phyloP scores from a whole-genome alignment of 2,329 filamentous ascomycete species.

The Cercospora canescens region DNA sequence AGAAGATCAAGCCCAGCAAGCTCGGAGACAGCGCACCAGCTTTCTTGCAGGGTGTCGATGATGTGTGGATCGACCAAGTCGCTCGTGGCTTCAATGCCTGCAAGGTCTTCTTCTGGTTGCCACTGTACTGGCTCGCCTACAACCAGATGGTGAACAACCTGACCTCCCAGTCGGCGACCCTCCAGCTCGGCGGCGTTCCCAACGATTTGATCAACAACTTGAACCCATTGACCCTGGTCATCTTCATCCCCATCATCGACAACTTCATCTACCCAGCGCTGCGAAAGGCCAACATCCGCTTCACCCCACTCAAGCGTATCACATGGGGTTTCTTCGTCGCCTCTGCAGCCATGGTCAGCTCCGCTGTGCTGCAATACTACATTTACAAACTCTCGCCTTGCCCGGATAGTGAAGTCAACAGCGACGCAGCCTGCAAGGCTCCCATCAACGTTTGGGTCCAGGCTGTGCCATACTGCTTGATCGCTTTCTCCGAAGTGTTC shows the following conservation, averaged over 20 bases:
- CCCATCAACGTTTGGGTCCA: constrained; percentile 47
- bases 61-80: constrained; percentile 76
- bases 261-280: constrained; percentile 48
- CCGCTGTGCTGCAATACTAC: constrained; percentile 55
- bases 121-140: constrained; percentile 63
- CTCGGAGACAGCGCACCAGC: constrained; percentile 58
- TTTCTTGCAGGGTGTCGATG: constrained; percentile 78
- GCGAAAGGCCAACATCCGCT: constrained; percentile 42
- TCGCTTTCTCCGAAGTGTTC: constrained; percentile 48
- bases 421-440: constrained; percentile 34
- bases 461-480: constrained; percentile 45
- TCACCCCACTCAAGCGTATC: constrained; percentile 55
- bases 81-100: constrained; percentile 67
- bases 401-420: constrained; percentile 18
- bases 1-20: constrained; percentile 66
- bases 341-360: constrained; percentile 54
- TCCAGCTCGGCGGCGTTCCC: constrained; percentile 48
- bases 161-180: constrained; percentile 45
- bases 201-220: constrained; percentile 49
- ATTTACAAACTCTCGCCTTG: constrained; percentile 51
- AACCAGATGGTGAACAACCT: constrained; percentile 51
- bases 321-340: constrained; percentile 55
- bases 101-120: constrained; percentile 62
- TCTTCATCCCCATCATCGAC: constrained; percentile 49
- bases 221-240: constrained; percentile 36